These are phyloP conservation scores for Pichia sp. DNA, from an alignment of 1,139 yeast species.

Conservation along the genomic window DNA sequence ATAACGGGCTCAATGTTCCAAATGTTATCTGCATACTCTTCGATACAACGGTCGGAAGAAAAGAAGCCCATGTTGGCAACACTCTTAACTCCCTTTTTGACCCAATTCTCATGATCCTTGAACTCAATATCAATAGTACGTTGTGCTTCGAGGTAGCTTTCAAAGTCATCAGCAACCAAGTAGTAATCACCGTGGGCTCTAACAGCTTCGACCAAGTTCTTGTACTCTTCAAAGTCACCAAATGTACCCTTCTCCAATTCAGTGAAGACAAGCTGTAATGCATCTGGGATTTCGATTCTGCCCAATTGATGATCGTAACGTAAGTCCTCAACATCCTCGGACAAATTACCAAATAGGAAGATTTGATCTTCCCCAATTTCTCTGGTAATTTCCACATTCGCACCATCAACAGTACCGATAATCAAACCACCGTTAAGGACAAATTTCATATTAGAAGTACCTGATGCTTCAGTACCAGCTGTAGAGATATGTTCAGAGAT, in stretches of 20 bases:
- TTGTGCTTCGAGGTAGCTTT: constrained; percentile 78
- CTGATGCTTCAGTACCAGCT: constrained; percentile 96
- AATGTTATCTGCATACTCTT: constrained; percentile 86
- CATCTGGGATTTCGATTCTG: constrained; percentile 43
- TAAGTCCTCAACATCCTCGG: constrained; percentile 82
- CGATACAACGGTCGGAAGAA: constrained; percentile 84
- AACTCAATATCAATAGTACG: constrained; percentile 66
- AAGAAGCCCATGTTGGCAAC: constrained; percentile 96
- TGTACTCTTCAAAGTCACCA: constrained; percentile 65
- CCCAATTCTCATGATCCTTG: constrained; percentile 62
- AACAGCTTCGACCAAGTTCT: constrained; percentile 61
- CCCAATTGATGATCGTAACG: constrained; percentile 68
- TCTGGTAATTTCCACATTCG: constrained; percentile 90
- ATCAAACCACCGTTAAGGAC: constrained; percentile 91
- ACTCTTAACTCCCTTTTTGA: constrained; percentile 62
- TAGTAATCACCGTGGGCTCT: constrained; percentile 76
- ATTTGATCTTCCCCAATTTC: constrained; percentile 89
- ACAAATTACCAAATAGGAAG: constrained; percentile 83
- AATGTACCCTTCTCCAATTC: constrained; percentile 64
- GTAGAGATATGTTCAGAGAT: constrained; percentile 94
- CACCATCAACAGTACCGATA: constrained; percentile 96
- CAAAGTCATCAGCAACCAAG: constrained; percentile 84
- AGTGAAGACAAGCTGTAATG: constrained; percentile 55
- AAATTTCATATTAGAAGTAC: constrained; percentile 94
- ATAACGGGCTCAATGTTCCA: constrained; percentile 82